phyloP scores from a whole-genome alignment of 345 rosid genomes.

The Streptanthus diversifolius region DNA sequence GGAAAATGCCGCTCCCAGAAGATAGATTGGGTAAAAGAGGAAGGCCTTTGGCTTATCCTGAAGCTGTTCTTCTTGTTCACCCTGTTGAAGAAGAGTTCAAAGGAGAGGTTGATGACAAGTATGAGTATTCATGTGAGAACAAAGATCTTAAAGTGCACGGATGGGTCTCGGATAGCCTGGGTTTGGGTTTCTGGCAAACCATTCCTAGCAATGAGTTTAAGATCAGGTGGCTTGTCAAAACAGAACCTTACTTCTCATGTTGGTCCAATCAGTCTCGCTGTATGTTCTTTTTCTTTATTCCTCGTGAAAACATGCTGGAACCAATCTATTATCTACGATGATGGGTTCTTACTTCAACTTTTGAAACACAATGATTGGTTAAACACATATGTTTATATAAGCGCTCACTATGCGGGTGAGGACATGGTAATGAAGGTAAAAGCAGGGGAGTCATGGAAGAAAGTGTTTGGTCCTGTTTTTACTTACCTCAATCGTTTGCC shows the following conservation, averaged over 20 bases:
- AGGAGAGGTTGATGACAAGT: conserved; percentile 98
- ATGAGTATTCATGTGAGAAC: conserved; percentile 80
- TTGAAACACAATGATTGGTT: not conserved
- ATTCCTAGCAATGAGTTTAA: conserved; percentile 64
- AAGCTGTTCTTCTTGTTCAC: conserved; percentile 72
- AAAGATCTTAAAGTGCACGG: conserved; percentile 73
- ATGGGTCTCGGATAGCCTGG: conserved; percentile 57
- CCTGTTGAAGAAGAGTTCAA: conserved; percentile 74
- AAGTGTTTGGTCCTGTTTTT: conserved; percentile 83
- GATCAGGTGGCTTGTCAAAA: conserved; percentile 60
- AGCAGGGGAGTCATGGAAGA: conserved; percentile 82
- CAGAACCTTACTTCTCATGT: conserved; percentile 71
- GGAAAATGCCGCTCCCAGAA: conserved; percentile 79
- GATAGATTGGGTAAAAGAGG: conserved; percentile 63
- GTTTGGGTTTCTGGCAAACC: conserved; percentile 74
- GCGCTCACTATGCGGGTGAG: conserved; percentile 84
- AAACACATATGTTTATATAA: conserved; percentile 66
- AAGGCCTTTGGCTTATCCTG: conserved; percentile 57
- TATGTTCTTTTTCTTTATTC: conserved; percentile 13
- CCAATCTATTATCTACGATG: not conserved
- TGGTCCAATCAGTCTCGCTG: conserved; percentile 53
- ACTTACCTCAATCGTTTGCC: conserved; percentile 53
- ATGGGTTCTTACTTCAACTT: not conserved
- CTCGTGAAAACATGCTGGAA: not conserved
- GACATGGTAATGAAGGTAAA: conserved; percentile 65